phyloP scores from a whole-genome alignment of 2,329 filamentous ascomycete genomes.

The Epichloe aotearoae region DNA sequence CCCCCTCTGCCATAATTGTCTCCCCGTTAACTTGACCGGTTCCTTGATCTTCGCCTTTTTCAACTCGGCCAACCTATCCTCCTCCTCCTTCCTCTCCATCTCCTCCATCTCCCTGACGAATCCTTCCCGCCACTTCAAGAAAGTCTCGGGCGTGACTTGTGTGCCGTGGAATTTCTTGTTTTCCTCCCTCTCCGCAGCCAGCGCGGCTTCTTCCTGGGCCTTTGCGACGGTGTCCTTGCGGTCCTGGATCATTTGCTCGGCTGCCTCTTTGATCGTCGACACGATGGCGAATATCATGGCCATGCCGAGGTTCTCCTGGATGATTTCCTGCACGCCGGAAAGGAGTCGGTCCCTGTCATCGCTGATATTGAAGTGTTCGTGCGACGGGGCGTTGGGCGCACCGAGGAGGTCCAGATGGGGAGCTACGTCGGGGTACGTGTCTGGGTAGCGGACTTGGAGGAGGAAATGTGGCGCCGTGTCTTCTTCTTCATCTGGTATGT shows the following conservation, averaged over 20 bases:
- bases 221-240: conserved; percentile 53
- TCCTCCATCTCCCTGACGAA: conserved; percentile 78
- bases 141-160: conserved; percentile 74
- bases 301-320: conserved; percentile 92
- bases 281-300: conserved; percentile 93
- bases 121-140: conserved; percentile 65
- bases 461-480: conserved; percentile 57
- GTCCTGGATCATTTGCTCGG: conserved; percentile 71
- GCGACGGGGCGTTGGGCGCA: conserved; percentile 53
- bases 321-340: conserved; percentile 54
- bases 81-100: conserved; percentile 50
- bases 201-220: conserved; percentile 38
- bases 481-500: conserved; percentile 52
- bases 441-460: conserved; percentile 80
- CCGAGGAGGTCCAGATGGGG: conserved; percentile 70
- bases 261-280: conserved; percentile 73
- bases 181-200: conserved; percentile 70
- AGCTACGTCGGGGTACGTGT: conserved; percentile 76
- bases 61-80: conserved; percentile 70
- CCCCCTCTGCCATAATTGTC: conserved; percentile 70
- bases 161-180: conserved; percentile 95
- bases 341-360: conserved; percentile 69
- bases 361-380: conserved; percentile 65
- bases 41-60: conserved; percentile 68
- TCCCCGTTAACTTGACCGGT: conserved; percentile 57